These are phyloP conservation scores for Apiospora malaysiana DNA, from an alignment of 2,329 filamentous ascomycete genomes.

Conservation along the genomic window DNA sequence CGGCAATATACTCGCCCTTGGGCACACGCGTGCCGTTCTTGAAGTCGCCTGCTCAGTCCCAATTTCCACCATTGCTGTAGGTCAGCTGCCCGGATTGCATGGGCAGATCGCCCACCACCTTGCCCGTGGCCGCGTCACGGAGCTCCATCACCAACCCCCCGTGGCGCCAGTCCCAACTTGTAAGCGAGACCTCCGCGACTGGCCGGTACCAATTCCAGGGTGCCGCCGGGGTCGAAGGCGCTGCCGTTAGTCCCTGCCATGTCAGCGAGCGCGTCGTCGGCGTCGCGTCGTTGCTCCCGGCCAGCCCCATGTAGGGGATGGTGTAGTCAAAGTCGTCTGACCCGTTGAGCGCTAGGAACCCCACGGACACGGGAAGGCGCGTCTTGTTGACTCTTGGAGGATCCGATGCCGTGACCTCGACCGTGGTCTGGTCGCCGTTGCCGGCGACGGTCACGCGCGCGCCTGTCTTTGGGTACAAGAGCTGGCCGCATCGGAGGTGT, in stretches of 20 bases:
- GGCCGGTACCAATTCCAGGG: not conserved
- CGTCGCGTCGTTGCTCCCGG: constrained; percentile 36
- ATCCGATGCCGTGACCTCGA: constrained; percentile 32
- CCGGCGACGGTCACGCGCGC: constrained; percentile 31
- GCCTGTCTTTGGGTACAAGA: constrained; percentile 25
- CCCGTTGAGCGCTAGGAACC: constrained; percentile 48
- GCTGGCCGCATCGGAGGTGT: constrained; percentile 21
- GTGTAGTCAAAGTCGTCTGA: constrained; percentile 45
- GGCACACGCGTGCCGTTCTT: not conserved
- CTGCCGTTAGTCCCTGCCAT: not conserved
- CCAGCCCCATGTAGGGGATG: constrained; percentile 49
- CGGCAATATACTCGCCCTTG: not conserved
- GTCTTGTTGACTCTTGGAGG: constrained; percentile 39
- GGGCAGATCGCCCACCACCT: not conserved
- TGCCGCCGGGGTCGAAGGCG: not conserved
- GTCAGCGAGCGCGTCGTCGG: constrained; percentile 18
- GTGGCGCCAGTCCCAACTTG: not conserved
- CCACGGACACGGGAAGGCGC: constrained; percentile 49
- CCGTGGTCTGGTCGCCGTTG: constrained; percentile 16
- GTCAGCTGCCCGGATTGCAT: not conserved
- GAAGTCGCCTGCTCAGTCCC: not conserved
- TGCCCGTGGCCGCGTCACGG: not conserved
- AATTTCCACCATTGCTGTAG: not conserved
- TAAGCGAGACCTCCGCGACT: not conserved
- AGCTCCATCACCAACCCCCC: not conserved